Conservation (phyloP, 768 basidiomycete genomes). For the Boletus reticulatus region DNA sequence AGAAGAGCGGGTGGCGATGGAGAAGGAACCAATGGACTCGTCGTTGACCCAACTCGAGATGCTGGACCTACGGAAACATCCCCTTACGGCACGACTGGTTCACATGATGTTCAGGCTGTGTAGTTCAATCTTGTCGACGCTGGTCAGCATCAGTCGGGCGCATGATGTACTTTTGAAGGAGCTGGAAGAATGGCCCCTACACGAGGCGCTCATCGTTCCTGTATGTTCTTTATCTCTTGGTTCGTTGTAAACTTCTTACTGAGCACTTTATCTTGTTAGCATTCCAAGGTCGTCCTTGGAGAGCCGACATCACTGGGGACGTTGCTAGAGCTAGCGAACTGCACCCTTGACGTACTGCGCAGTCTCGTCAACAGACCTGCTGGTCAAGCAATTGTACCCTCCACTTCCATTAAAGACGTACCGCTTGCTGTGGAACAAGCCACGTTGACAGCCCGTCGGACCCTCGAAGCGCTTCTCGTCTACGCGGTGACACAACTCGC, state of each 20-base stretch:
- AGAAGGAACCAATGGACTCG: slow-evolving; percentile 49
- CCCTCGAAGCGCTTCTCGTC: slow-evolving; percentile 64
- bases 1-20: slow-evolving; percentile 69
- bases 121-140: slow-evolving; percentile 64
- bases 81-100: slow-evolving; percentile 68
- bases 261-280: slow-evolving; percentile 41
- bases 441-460: slow-evolving; percentile 53
- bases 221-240: slow-evolving; percentile 41
- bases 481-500: slow-evolving; percentile 77
- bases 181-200: slow-evolving; percentile 68
- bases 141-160: slow-evolving; percentile 68
- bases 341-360: slow-evolving; percentile 69
- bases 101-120: slow-evolving; percentile 71
- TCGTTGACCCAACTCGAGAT: slow-evolving; percentile 42
- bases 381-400: slow-evolving; percentile 48
- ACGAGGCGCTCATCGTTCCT: slow-evolving; percentile 68
- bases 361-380: slow-evolving; percentile 63
- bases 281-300: slow-evolving; percentile 78
- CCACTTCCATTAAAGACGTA: slow-evolving; percentile 28
- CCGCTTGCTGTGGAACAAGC: slow-evolving; percentile 54
- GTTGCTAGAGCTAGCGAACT: slow-evolving; percentile 79
- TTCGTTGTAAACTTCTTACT: neutral
- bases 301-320: slow-evolving; percentile 87
- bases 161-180: slow-evolving; percentile 64
- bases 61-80: slow-evolving; percentile 64